phyloP scores from a whole-genome alignment of 2,329 filamentous ascomycete genomes.

The Fusarium nygamai region DNA sequence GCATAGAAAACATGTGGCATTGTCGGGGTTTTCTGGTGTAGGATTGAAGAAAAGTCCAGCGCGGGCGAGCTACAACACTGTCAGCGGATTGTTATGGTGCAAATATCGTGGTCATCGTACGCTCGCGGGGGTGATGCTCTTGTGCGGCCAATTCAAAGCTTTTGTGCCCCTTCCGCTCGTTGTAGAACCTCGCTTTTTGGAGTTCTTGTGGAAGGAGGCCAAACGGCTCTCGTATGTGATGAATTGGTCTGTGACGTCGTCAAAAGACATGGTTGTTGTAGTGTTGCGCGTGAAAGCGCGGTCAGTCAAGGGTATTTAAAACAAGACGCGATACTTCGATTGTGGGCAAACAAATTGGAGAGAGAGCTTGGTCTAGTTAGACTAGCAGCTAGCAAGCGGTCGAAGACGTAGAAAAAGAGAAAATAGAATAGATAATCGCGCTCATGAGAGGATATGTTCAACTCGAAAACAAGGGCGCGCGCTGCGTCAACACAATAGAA shows the following conservation, averaged over 20 bases:
- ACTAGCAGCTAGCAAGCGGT: constrained; percentile 7
- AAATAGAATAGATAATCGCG: constrained; percentile 23
- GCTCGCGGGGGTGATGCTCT: constrained; percentile 47
- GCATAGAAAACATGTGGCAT: constrained; percentile 90
- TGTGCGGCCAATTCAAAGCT: constrained; percentile 80
- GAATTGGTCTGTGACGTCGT: constrained; percentile 57
- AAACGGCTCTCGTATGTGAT: constrained; percentile 79
- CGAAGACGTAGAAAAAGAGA: neutral
- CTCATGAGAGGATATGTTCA: constrained; percentile 32
- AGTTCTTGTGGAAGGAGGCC: constrained; percentile 76
- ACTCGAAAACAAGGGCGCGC: constrained; percentile 3
- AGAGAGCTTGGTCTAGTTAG: neutral
- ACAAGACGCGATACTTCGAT: constrained; percentile 35
- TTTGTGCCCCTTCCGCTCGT: constrained; percentile 64
- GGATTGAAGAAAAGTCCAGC: constrained; percentile 94
- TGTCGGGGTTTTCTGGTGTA: constrained; percentile 79
- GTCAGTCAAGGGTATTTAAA: constrained; percentile 21
- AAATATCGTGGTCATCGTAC: constrained; percentile 31
- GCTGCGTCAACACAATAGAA: constrained; percentile 6
- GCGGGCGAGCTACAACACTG: constrained; percentile 75
- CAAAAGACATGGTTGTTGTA: constrained; percentile 45
- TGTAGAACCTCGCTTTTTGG: constrained; percentile 76
- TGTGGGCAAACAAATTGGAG: neutral
- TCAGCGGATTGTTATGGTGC: constrained; percentile 33
- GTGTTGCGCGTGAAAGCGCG: constrained; percentile 35